Base-by-base conservation (phyloP, 345 rosid genomes). In the Salix arbutifolia region DNA sequence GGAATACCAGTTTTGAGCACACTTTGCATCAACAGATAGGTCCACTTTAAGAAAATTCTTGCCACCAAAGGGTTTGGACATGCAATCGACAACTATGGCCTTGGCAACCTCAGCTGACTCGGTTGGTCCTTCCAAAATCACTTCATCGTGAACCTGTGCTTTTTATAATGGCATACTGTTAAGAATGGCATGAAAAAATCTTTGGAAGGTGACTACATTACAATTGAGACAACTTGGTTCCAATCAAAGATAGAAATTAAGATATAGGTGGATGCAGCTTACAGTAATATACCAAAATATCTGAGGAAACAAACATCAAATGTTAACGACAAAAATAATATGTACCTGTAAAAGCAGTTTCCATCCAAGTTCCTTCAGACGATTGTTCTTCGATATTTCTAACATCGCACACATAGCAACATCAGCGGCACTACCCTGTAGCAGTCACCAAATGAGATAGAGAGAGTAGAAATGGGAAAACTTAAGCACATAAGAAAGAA, bases 391-490 rank as follows among this genome's bases (percentile, higher is more conserved):
- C n/a, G 90, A 82, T 87, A 94, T 92, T 83, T 89, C 89, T 77
- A 94, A 74, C 98, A 94, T 94, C 30, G 98, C 98, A 72, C 97
- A 91, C 95, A 91, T 94, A 67, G 98, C 98, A 74, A 94, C 97
- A 82, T 94, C 97, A 80, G 98, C 98, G 52, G 98, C 98, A 87
- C 98, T 94, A 71, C 98, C 98, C 97, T 94, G 94, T 74, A 65
- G 11, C 42, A 77, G 62, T 56, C 67, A 71, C 17, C 26, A 52
- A 21, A 58, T 67, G 19, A 67, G 71, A 56, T 14, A 69, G 75
- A 58, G 67, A 53, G 74, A 52, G 70, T 30, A 44, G 46, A 42
- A 42, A 10, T 42, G 14, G 56, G 18, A 3, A 21, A 65, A 58
- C 25, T 25, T 3, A 61, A 25, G 72, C 42, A 56, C 25, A 37